Evolutionary conservation across 108 stramenopile species (phyloP).

Genomic region (Fragilaria radians): DNA sequence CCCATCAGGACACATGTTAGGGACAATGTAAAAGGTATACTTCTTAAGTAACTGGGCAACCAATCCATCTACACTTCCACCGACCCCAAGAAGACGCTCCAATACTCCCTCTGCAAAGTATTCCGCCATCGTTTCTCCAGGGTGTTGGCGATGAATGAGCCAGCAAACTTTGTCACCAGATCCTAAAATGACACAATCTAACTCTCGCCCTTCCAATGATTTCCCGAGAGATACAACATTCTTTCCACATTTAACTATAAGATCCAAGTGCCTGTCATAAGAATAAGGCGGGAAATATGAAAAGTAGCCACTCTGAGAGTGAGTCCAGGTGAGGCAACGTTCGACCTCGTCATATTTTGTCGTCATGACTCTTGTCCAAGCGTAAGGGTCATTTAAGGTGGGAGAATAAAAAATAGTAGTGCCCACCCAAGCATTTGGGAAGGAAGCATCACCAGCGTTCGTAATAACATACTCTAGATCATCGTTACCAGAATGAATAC

Average conservation of each 20-base stretch:
- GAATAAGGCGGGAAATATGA: slow-evolving; percentile 73
- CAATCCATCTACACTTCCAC: slow-evolving; percentile 32
- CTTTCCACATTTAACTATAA: slow-evolving; percentile 42
- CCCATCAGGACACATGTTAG: slow-evolving; percentile 87
- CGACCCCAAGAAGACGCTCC: slow-evolving; percentile 46
- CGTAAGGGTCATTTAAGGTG: slow-evolving; percentile 41
- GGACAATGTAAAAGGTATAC: slow-evolving; percentile 82
- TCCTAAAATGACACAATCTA: slow-evolving; percentile 62
- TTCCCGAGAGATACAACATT: slow-evolving; percentile 54
- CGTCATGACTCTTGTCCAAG: slow-evolving; percentile 46
- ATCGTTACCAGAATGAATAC: slow-evolving; percentile 18
- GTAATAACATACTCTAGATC: slow-evolving; percentile 52
- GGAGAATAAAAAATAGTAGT: slow-evolving; percentile 54
- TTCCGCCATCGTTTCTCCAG: slow-evolving; percentile 77
- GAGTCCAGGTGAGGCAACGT: slow-evolving; percentile 57
- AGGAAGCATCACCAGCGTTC: slow-evolving; percentile 56
- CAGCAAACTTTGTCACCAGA: slow-evolving; percentile 52
- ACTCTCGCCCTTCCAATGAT: slow-evolving; percentile 58
- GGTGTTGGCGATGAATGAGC: slow-evolving; percentile 83
- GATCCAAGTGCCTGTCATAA: slow-evolving; percentile 60
- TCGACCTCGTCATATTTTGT: slow-evolving; percentile 56
- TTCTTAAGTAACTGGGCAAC: slow-evolving; percentile 31
- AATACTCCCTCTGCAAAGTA: slow-evolving; percentile 45
- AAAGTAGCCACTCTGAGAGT: slow-evolving; percentile 45
- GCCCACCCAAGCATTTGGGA: slow-evolving; percentile 63